These are phyloP conservation scores for Aspergillus candidus DNA, from an alignment of 2,329 filamentous ascomycete species.

Conservation along the genomic window DNA sequence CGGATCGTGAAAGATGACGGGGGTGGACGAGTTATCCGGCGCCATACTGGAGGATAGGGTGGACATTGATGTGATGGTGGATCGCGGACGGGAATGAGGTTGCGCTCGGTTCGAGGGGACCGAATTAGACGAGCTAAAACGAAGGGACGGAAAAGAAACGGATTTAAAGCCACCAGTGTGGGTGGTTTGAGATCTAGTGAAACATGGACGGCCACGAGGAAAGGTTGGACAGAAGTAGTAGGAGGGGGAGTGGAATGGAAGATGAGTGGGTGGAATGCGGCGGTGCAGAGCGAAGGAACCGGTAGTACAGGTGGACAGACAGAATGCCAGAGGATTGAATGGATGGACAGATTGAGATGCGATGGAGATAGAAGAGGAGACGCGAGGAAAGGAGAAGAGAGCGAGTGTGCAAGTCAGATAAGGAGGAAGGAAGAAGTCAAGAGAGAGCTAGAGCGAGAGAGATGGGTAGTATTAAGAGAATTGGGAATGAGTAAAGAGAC, in stretches of 20 bases:
- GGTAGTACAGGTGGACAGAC: no score
- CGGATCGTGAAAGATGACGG: conserved; percentile 26
- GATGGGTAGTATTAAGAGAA: conserved; percentile 1
- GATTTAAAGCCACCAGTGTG: background rate
- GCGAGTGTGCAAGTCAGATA: background rate
- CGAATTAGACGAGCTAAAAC: background rate
- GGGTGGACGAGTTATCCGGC: conserved; percentile 18
- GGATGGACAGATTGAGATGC: background rate
- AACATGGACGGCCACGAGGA: no score
- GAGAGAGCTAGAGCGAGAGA: conserved; percentile 1
- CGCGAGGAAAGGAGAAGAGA: conserved; percentile 1
- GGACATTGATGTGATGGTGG: conserved; percentile 12
- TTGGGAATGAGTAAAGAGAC: background rate
- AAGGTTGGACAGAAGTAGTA: no score
- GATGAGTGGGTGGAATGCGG: background rate
- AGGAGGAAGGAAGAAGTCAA: conserved; percentile 1
- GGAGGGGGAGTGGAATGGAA: background rate
- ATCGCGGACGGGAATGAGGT: no score
- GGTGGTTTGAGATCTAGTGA: no score
- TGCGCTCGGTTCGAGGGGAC: background rate
- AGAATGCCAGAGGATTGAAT: no score
- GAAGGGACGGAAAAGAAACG: background rate
- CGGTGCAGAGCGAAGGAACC: no score
- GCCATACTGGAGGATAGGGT: conserved; percentile 18
- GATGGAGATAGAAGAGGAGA: conserved; percentile 3